Conservation (phyloP, 495 filamentous ascomycete species). For the Usnea hakonensis region DNA sequence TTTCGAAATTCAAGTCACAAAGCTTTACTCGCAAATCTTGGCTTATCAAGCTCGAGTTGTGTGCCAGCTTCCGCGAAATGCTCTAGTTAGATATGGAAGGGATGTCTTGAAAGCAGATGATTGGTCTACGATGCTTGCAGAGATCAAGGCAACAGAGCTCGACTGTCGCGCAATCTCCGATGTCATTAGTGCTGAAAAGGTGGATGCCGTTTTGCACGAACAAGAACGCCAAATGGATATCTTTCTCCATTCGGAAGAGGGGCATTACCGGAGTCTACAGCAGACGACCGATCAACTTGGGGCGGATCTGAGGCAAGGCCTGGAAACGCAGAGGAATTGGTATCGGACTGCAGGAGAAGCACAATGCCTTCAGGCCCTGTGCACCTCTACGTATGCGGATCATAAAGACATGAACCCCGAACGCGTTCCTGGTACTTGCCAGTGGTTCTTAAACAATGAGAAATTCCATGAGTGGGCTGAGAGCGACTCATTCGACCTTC, state of each 20-base stretch:
- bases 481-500: constrained; percentile 24
- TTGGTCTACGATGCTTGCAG: constrained; percentile 7
- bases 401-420: constrained; percentile 18
- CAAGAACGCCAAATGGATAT: not conserved
- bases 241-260: not conserved
- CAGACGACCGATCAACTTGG: not conserved
- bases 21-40: constrained; percentile 15
- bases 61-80: not conserved
- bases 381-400: constrained; percentile 37
- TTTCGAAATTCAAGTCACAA: constrained; percentile 8
- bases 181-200: constrained; percentile 5
- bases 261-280: not conserved
- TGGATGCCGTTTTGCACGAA: constrained; percentile 3
- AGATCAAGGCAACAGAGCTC: constrained; percentile 5
- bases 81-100: constrained; percentile 7
- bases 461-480: constrained; percentile 29
- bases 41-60: constrained; percentile 10
- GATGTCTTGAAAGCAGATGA: constrained; percentile 19
- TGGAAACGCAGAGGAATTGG: not conserved
- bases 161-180: constrained; percentile 3
- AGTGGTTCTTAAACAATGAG: constrained; percentile 27
- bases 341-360: constrained; percentile 9
- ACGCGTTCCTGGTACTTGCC: constrained; percentile 7
- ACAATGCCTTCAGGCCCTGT: constrained; percentile 33
- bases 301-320: not conserved